Evolutionary conservation across 2,329 filamentous ascomycete genomes (phyloP), one percentile per base, ranked within the genome.

Genomic region (Diaporthe nobilis): DNA sequence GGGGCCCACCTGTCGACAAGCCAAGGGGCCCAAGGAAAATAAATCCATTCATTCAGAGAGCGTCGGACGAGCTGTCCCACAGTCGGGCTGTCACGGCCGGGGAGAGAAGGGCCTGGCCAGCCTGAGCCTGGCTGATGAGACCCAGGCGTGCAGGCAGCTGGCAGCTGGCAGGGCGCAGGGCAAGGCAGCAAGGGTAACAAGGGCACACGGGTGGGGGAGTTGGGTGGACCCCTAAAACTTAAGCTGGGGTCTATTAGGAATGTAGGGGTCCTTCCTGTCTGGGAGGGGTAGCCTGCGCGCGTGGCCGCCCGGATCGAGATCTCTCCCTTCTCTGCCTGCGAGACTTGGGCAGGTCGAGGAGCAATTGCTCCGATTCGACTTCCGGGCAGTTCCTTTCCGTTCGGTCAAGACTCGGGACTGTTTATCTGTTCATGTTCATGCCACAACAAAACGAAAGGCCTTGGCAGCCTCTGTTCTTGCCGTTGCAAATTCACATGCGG

Each of bases 191-290:
- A 34, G 57, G 57, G 57, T 12, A 39, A 22, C 34, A 42, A 17
- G 58, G 13, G 39, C n/a, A 47, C 25, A 44, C 44, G 28, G 63
- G 63, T 51, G 44, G 44, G 28, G 44, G 15, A 20, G 25, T 42
- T 47, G 42, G 42, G 47, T 68, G 65, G 65, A 68, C 65, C 65
- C 65, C 22, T 39, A 68, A 25, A 68, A 53, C 31, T 68, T 47
- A n/a, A 53, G 12, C 65, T 68, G 65, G 65, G 65, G 47, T 68
- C 65, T 47, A 39, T 53, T 13, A 12, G 47, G 25, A 53, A 53
- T 68, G 65, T 68, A 68, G 65, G 65, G 65, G 65, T 68, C 65
- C 65, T 68, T 68, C 65, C 47, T 68, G 47, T 68, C 65, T 53
- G 65, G 65, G 65, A 68, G 65, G 65, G 65, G 65, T 68, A 28